These are phyloP conservation scores for Talaromyces rugulosus DNA, from an alignment of 2,329 filamentous ascomycete genomes.

Conservation along the genomic window DNA sequence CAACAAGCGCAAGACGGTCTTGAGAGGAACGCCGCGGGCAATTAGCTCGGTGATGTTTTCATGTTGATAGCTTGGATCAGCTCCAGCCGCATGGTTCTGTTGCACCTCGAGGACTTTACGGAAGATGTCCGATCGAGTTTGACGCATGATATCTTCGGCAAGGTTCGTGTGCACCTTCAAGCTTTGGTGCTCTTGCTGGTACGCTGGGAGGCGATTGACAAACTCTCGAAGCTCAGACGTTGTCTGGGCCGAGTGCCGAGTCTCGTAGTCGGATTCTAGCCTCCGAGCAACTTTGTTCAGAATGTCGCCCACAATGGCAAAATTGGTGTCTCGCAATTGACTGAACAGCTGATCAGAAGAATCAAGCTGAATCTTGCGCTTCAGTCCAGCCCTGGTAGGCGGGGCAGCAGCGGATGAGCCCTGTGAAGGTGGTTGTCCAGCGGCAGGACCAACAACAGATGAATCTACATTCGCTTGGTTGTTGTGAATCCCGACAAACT, in stretches of 20 bases:
- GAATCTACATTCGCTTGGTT: constrained; percentile 92
- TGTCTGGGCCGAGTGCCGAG: constrained; percentile 77
- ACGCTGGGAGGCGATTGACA: constrained; percentile 86
- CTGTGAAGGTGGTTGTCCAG: constrained; percentile 49
- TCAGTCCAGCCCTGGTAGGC: constrained; percentile 59
- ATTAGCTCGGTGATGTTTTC: constrained; percentile 94
- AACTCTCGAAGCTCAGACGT: constrained; percentile 91
- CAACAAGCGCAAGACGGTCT: constrained; percentile 76
- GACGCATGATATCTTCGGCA: constrained; percentile 91
- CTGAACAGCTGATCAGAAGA: constrained; percentile 84
- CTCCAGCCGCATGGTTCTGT: constrained; percentile 87
- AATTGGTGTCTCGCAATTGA: constrained; percentile 86
- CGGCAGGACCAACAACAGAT: constrained; percentile 71
- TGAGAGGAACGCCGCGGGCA: constrained; percentile 73
- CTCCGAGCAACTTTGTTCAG: constrained; percentile 88
- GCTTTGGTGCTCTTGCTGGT: constrained; percentile 89
- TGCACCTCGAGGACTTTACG: constrained; percentile 86
- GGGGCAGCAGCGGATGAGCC: constrained; percentile 50
- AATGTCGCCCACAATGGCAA: constrained; percentile 84
- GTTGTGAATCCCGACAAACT: constrained; percentile 84
- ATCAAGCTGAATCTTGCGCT: constrained; percentile 84
- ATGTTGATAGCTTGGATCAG: constrained; percentile 83
- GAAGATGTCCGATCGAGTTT: constrained; percentile 85
- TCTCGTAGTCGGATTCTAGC: constrained; percentile 82
- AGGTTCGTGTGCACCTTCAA: constrained; percentile 88